These are phyloP conservation scores for Aspergillus conjunctus DNA, from an alignment of 495 filamentous ascomycete species.

Conservation along the genomic window DNA sequence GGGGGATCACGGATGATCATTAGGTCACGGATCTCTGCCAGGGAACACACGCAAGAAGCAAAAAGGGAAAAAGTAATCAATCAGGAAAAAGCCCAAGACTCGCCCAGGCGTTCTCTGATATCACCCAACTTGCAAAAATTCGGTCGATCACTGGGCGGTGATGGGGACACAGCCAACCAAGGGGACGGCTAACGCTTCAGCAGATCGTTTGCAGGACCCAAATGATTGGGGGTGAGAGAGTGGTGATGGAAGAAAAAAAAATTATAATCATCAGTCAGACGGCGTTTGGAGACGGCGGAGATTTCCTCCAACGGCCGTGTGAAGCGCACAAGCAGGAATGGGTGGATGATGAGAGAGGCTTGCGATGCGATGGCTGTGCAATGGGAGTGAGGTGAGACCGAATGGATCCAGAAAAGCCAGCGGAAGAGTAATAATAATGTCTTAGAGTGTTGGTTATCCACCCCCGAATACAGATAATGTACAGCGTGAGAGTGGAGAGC, in stretches of 20 bases:
- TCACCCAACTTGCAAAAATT: constrained; percentile 3
- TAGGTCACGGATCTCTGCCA: constrained; percentile 28
- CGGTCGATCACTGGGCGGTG: constrained; percentile 14
- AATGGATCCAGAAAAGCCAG: neutral
- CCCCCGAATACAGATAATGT: neutral
- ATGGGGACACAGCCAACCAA: constrained; percentile 1
- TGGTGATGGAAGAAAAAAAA: constrained; percentile 8
- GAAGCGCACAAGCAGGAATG: neutral
- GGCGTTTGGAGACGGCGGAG: neutral
- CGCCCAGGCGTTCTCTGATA: constrained; percentile 15
- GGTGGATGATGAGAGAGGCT: neutral
- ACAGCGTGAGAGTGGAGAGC: neutral
- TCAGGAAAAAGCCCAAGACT: constrained; percentile 2
- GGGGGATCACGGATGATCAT: constrained; percentile 35
- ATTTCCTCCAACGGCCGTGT: neutral
- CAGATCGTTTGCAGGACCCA: neutral
- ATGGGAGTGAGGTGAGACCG: constrained; percentile 11
- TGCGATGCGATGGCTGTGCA: constrained; percentile 5
- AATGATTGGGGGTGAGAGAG: constrained; percentile 8
- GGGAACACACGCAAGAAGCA: constrained; percentile 6
- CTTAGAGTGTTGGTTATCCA: neutral
- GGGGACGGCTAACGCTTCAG: constrained; percentile 4
- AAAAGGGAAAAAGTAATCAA: constrained; percentile 12
- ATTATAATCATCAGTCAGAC: too few species aligned
- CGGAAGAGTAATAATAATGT: too few species aligned